These are phyloP conservation scores for Suhomyces atakaporum DNA, from an alignment of 1,139 yeast species.

Conservation along the genomic window DNA sequence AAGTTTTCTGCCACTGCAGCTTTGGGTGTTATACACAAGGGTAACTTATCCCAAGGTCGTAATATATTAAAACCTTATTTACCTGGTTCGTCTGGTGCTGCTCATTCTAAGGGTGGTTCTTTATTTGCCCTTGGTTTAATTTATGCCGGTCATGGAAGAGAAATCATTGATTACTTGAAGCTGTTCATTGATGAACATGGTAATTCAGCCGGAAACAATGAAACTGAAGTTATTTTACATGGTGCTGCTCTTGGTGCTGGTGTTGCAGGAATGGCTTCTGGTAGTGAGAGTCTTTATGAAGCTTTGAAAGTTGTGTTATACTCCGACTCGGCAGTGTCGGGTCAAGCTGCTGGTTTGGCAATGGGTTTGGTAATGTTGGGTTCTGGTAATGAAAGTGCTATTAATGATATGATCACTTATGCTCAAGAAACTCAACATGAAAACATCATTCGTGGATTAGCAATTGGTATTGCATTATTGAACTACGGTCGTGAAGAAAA, in stretches of 20 bases:
- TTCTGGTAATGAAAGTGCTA: constrained; percentile 73
- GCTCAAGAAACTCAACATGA: constrained; percentile 97
- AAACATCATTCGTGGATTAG: constrained; percentile 87
- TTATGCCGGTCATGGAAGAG: constrained; percentile 95
- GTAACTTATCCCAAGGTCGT: constrained; percentile 89
- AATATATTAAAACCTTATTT: constrained; percentile 86
- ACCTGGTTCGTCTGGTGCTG: constrained; percentile 77
- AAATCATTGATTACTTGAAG: constrained; percentile 78
- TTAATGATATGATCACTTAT: constrained; percentile 82
- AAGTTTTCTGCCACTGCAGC: constrained; percentile 98
- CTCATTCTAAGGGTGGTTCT: constrained; percentile 95
- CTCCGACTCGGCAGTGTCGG: constrained; percentile 90
- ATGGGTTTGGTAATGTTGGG: constrained; percentile 98
- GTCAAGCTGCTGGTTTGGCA: constrained; percentile 95
- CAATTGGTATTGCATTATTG: constrained; percentile 84
- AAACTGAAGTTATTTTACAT: constrained; percentile 84
- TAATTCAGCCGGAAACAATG: constrained; percentile 66
- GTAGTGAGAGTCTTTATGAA: constrained; percentile 72
- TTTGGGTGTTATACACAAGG: constrained; percentile 94
- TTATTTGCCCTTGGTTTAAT: constrained; percentile 90
- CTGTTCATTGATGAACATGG: constrained; percentile 71
- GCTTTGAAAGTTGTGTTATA: constrained; percentile 82
- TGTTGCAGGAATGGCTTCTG: constrained; percentile 95
- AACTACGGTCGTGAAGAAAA: constrained; percentile 84
- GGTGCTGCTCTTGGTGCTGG: constrained; percentile 97